A percentile compares a stretch with the other conserved stretches of the same genome.
Evolutionary conservation across 495 filamentous ascomycete species (phyloP).

Genomic region (Baudoinia panamericana): DNA sequence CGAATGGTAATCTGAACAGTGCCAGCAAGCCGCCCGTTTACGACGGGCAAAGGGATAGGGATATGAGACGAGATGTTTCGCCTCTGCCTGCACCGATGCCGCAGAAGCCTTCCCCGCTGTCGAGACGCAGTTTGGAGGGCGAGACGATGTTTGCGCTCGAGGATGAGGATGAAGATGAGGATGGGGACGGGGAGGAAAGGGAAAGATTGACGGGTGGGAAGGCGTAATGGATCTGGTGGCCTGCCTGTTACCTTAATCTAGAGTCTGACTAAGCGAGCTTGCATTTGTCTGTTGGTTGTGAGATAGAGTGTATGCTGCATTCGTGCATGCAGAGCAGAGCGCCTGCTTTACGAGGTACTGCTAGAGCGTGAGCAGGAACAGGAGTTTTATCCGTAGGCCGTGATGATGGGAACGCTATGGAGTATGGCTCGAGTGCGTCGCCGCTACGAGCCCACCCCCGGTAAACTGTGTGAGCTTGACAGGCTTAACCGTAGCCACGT

Average conservation of each 20-base stretch:
- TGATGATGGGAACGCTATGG: too few species aligned
- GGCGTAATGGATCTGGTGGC: slow-evolving; percentile 19
- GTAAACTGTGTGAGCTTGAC: too few species aligned
- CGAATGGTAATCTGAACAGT: neutral
- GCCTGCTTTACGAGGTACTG: too few species aligned
- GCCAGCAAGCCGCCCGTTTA: slow-evolving; percentile 13
- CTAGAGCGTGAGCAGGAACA: too few species aligned
- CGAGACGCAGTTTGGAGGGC: slow-evolving; percentile 69
- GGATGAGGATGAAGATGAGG: slow-evolving; percentile 47
- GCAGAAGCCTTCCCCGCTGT: slow-evolving; percentile 28
- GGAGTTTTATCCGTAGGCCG: too few species aligned
- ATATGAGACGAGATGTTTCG: slow-evolving; percentile 22
- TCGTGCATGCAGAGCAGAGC: too few species aligned
- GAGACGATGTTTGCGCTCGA: slow-evolving; percentile 93
- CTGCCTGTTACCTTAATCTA: neutral
- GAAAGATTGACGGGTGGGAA: slow-evolving; percentile 48
- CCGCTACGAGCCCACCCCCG: too few species aligned
- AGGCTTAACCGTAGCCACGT: too few species aligned
- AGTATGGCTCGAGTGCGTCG: too few species aligned
- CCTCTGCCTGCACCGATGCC: slow-evolving; percentile 31
- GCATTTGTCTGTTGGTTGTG: too few species aligned
- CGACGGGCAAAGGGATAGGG: slow-evolving; percentile 13
- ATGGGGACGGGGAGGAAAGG: slow-evolving; percentile 43
- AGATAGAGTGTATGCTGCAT: too few species aligned
- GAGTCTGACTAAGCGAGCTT: too few species aligned